Percentiles rank a stretch among this genome's conserved stretches.
phyloP scores from a whole-genome alignment of 2,329 filamentous ascomycete species.

The Curvularia spicifera region DNA sequence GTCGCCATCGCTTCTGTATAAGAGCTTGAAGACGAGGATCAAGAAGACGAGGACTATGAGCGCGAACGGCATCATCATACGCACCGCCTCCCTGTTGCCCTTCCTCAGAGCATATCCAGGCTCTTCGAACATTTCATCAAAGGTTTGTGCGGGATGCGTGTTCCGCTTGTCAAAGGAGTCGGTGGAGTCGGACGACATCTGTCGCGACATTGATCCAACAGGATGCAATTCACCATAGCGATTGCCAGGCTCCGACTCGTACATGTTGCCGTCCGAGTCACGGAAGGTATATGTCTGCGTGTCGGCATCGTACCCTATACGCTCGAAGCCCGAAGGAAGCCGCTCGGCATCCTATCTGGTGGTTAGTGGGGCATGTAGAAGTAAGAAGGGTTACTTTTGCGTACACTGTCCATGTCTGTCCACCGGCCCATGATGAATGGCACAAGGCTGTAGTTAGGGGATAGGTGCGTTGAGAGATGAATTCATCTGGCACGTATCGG shows the following conservation, averaged over 20 bases:
- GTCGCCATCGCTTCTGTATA: slow-evolving; percentile 14
- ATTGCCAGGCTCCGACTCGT: slow-evolving; percentile 59
- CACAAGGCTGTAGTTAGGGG: not conserved
- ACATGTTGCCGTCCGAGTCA: slow-evolving; percentile 57
- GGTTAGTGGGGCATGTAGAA: not conserved
- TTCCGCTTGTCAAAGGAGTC: not conserved
- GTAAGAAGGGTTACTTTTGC: not conserved
- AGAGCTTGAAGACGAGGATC: slow-evolving; percentile 51
- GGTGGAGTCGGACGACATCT: not conserved
- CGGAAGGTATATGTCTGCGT: slow-evolving; percentile 61
- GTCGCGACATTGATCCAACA: slow-evolving; percentile 14
- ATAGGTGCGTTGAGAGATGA: not conserved
- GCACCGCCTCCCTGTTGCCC: slow-evolving; percentile 54
- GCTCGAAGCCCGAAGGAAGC: slow-evolving; percentile 62
- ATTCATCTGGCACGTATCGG: not conserved
- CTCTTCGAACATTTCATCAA: slow-evolving; percentile 20
- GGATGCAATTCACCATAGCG: slow-evolving; percentile 56
- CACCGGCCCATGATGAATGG: slow-evolving; percentile 34
- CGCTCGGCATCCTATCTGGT: slow-evolving; percentile 56
- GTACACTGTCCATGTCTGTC: slow-evolving; percentile 34
- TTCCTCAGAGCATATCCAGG: slow-evolving; percentile 26
- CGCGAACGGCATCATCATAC: slow-evolving; percentile 65
- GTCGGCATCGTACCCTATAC: slow-evolving; percentile 64
- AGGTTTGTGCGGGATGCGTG: slow-evolving; percentile 10
- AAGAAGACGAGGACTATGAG: slow-evolving; percentile 61